Evolutionary conservation across 257 asterid genomes (phyloP), one percentile per base, ranked within the genome.

Genomic region (Datura wrightii): DNA sequence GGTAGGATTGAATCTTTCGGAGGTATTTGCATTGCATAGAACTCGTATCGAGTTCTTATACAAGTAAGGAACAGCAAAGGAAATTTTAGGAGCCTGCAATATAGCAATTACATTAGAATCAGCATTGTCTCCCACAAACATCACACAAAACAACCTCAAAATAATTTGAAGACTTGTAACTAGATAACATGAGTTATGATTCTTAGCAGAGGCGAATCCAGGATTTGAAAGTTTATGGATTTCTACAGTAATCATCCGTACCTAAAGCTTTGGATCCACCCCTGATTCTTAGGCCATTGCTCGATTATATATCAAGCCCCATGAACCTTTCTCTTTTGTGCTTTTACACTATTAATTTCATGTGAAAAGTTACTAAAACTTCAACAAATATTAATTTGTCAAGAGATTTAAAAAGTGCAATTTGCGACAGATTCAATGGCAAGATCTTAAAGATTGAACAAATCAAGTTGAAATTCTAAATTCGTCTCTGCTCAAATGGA

Each of bases 1-100:
- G 8, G 86, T n/a, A 48, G 92, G 91, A 58, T 92, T 87, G 90
- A 92, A 92, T 18, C 92, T 88, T 86, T 92, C 93, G 0, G 93
- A 90, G 1, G 91, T 90, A 85, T 92, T 92, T 19, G 94, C 94
- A 15, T 92, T 92, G 65, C 94, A 92, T 4, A 92, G 85, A 31
- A 91, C 93, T 82, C 95, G 65, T 58, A 92, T 91, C 1, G 95
- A 89, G 90, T 92, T 92, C 87, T 85, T 62, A 86, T 31, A 89
- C 13, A 91, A 87, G 31, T 72, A 14, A 10, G 86, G 81, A 6
- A 85, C 83, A 0, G 86, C 92, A 4, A 82, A 71, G 11, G 93
- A 89, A 8, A 92, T 81, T 8, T 67, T 87, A 7, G 95, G 95
- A 14, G 92, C 90, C 95, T 92, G 90, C 65, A 9, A 39, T 8